phyloP scores from a whole-genome alignment of 768 basidiomycete species.

The Exidia glandulosa region DNA sequence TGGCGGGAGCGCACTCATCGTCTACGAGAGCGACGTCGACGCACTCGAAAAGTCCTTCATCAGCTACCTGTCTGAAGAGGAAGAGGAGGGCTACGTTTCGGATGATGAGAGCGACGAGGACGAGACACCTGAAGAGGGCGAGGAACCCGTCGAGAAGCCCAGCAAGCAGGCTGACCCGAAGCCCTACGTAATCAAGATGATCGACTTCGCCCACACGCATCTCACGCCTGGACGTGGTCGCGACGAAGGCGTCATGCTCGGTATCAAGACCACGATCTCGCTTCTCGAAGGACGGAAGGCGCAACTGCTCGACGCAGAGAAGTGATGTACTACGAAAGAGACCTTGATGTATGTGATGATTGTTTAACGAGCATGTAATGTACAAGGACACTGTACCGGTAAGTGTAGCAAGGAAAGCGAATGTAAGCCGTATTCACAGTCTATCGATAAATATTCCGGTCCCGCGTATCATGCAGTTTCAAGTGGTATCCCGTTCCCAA shows the following conservation, averaged over 20 bases:
- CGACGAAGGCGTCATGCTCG: constrained; percentile 67
- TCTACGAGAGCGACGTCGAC: constrained; percentile 47
- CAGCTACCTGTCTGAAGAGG: background rate
- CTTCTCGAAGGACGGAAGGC: constrained; percentile 50
- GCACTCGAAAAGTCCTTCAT: background rate
- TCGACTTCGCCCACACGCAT: constrained; percentile 90
- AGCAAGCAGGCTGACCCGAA: constrained; percentile 21
- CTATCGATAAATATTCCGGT: too few relatives aligned
- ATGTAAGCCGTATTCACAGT: too few relatives aligned
- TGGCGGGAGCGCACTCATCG: constrained; percentile 67
- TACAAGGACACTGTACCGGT: too few relatives aligned
- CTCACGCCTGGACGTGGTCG: constrained; percentile 58
- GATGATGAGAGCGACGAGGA: constrained; percentile 15
- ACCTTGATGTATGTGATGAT: background rate
- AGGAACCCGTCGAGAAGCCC: constrained; percentile 12
- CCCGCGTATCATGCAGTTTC: too few relatives aligned
- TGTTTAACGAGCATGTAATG: background rate
- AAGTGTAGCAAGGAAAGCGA: too few relatives aligned
- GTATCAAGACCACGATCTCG: constrained; percentile 52
- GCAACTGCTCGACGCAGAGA: constrained; percentile 26
- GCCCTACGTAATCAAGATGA: constrained; percentile 61
- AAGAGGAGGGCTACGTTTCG: background rate
- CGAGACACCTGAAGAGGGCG: constrained; percentile 27
- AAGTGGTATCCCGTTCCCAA: too few relatives aligned
- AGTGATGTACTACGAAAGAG: too few relatives aligned